phyloP scores from a whole-genome alignment of 208 protist species.

The Naegleria lovaniensis region DNA sequence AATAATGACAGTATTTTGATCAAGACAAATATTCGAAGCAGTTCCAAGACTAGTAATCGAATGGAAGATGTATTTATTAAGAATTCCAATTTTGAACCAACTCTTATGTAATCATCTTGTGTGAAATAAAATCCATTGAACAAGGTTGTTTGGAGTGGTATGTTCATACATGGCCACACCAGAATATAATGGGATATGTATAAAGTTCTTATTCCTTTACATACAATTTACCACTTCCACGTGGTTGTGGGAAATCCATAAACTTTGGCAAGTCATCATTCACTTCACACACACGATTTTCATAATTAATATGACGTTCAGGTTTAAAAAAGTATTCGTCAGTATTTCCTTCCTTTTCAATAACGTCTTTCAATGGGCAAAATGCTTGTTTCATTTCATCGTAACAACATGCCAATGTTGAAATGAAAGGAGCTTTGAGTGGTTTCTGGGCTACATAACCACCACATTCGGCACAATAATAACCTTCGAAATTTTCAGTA shows the following conservation, averaged over 20 bases:
- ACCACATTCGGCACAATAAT: background rate
- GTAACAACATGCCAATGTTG: background rate
- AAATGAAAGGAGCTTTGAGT: background rate
- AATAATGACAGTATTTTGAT: background rate
- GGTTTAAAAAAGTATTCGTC: background rate
- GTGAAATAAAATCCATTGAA: too few relatives aligned
- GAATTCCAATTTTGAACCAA: background rate
- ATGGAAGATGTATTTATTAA: constrained; percentile 6
- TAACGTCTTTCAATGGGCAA: background rate
- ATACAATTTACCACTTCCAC: background rate
- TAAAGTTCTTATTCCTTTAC: too few relatives aligned
- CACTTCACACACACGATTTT: background rate
- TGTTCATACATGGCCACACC: too few relatives aligned
- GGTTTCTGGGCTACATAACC: background rate
- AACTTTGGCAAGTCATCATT: background rate
- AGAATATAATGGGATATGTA: too few relatives aligned
- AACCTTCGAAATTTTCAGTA: background rate
- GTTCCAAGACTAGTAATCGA: background rate
- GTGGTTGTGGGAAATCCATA: background rate
- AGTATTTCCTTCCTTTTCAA: background rate
- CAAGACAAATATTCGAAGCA: background rate
- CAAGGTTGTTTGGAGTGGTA: too few relatives aligned
- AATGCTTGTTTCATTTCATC: background rate
- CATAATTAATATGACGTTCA: background rate
- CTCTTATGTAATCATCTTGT: background rate